Base-by-base conservation (phyloP, 2,329 filamentous ascomycete species). In the Aspergillus novoparasiticus region DNA sequence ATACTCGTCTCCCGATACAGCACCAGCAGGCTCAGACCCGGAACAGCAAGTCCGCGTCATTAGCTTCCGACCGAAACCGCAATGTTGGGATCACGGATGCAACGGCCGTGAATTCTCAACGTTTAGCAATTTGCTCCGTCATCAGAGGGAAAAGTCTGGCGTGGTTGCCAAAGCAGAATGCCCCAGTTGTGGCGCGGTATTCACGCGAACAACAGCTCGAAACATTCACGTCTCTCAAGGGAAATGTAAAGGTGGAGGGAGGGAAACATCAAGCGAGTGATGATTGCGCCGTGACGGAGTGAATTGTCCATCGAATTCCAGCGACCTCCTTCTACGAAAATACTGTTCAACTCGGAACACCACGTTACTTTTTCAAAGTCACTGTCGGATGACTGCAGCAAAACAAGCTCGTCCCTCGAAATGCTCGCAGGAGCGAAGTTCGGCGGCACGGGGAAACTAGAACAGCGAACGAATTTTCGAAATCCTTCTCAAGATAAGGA, bases 71-170 rank as follows among this genome's bases (percentile, higher is more conserved):
- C 93, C 93, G n/a, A 96, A 96, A 80, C 93, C 94, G 53, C 93
- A 96, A 76, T 97, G 94, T 79, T 98, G 92, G 92, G 94, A 97
- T 65, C 94, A 98, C 74, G 94, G 94, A 12, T 98, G 94, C 83
- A 97, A 97, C 72, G 94, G 94, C 23, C 89, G 94, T 34, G 92
- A 96, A 73, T 98, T 98, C 75, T 96, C 93, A 21, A 97, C 94
- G 4, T 97, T 97, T 76, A 97, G 93, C 85, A 97, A 97, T 75
- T 86, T 97, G 4, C 83, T 97, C 43, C 86, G 94, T 66, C 94
- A 98, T 76, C 94, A 97, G 78, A 87, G 94, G 50, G 94, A 98
- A 79, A 97, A 97, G 78, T 96, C 92, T 0, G 94, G 94, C 30
- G 93, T 94, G 58, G 92, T 94, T 12, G 85, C 91, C 34, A 97